Conservation (phyloP, 352 stramenopile genomes). For the Pythium sp. region DNA sequence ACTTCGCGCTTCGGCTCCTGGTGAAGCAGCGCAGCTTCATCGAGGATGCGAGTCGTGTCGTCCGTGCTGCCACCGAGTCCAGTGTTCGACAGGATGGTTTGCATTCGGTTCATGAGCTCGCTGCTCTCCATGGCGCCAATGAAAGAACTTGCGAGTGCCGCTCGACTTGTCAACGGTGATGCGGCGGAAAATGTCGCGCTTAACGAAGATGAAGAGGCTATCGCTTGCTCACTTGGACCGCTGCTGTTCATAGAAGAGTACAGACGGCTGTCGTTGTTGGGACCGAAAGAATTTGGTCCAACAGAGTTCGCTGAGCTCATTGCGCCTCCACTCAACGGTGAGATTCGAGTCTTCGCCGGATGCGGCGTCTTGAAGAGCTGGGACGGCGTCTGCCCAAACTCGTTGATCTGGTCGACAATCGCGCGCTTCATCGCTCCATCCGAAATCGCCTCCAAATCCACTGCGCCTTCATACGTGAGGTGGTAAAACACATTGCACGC, state of each 20-base stretch:
- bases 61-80: constrained; percentile 22
- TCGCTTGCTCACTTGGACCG: constrained; percentile 9
- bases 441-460: constrained; percentile 91
- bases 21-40: constrained; percentile 48
- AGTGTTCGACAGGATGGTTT: constrained; percentile 58
- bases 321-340: neutral
- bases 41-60: constrained; percentile 34
- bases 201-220: constrained; percentile 14
- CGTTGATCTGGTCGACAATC: constrained; percentile 95
- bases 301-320: neutral
- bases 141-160: constrained; percentile 52
- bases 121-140: constrained; percentile 44
- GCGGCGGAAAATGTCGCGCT: constrained; percentile 1
- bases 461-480: constrained; percentile 96
- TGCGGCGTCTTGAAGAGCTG: constrained; percentile 90
- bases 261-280: constrained; percentile 1
- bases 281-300: constrained; percentile 2
- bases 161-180: constrained; percentile 29
- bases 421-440: constrained; percentile 66
- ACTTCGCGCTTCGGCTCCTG: constrained; percentile 51
- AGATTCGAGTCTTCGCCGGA: constrained; percentile 31
- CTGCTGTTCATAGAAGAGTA: neutral
- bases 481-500: constrained; percentile 98
- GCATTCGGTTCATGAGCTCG: constrained; percentile 65
- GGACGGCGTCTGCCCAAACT: constrained; percentile 98